Evolutionary conservation across 2,329 filamentous ascomycete genomes (phyloP).

Genomic region (Fusarium metavorans): DNA sequence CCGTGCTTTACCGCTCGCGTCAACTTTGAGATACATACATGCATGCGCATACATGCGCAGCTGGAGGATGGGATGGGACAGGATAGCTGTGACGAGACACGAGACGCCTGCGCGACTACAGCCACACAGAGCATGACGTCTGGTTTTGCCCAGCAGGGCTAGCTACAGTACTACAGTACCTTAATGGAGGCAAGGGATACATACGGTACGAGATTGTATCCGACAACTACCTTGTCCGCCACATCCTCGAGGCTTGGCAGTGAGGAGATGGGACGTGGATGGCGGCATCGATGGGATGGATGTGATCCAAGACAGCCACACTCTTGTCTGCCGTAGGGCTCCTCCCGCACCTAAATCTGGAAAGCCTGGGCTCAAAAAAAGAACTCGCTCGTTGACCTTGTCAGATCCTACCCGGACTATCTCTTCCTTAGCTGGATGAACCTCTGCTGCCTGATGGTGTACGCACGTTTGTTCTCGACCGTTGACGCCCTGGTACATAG

Average conservation of each 20-base stretch:
- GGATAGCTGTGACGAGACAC: slow-evolving; percentile 14
- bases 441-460: background rate
- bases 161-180: background rate
- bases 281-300: background rate
- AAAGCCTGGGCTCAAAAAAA: background rate
- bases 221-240: background rate
- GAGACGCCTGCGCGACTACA: background rate
- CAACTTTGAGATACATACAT: background rate
- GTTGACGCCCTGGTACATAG: background rate
- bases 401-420: background rate
- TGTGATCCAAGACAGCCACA: background rate
- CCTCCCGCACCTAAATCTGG: too few relatives aligned
- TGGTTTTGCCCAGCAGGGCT: background rate
- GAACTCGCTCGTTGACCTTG: background rate
- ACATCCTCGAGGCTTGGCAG: background rate
- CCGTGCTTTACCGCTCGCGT: slow-evolving; percentile 4
- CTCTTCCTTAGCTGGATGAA: background rate
- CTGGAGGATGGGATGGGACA: background rate
- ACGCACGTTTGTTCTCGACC: background rate
- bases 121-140: background rate
- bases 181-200: background rate
- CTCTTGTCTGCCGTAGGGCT: too few relatives aligned
- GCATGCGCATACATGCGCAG: background rate
- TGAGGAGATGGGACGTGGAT: background rate
- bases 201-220: background rate